Evolutionary conservation across 495 filamentous ascomycete genomes (phyloP).

Genomic region (Talaromyces nanjingensis): DNA sequence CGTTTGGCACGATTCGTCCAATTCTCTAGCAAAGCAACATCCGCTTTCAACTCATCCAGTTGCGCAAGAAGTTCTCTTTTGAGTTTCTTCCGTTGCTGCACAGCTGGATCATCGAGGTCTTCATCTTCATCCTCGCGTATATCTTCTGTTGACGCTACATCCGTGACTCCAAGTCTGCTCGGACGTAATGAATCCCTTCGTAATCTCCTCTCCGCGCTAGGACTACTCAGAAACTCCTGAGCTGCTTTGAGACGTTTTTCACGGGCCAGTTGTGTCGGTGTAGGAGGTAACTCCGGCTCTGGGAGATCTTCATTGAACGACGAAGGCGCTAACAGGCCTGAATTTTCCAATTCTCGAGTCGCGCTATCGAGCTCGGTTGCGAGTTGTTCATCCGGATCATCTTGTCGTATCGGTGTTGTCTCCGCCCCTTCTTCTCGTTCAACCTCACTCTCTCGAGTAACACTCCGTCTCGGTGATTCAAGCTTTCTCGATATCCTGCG

Average conservation of each 20-base stretch:
- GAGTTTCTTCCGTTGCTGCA: slow-evolving; percentile 24
- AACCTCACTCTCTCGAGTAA: neutral
- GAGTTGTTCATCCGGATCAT: slow-evolving; percentile 36
- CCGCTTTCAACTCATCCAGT: slow-evolving; percentile 25
- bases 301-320: slow-evolving; percentile 33
- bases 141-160: neutral
- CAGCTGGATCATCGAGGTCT: slow-evolving; percentile 9
- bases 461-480: slow-evolving; percentile 19
- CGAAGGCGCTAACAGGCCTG: slow-evolving; percentile 17
- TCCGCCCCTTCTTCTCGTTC: slow-evolving; percentile 2
- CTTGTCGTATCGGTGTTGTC: neutral
- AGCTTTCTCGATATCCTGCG: slow-evolving; percentile 34
- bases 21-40: slow-evolving; percentile 30
- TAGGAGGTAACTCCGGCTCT: slow-evolving; percentile 67
- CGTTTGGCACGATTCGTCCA: slow-evolving; percentile 22
- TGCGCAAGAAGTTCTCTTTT: slow-evolving; percentile 26
- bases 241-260: slow-evolving; percentile 34
- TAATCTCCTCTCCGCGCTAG: slow-evolving; percentile 18
- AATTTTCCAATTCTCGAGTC: slow-evolving; percentile 19
- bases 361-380: slow-evolving; percentile 31
- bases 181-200: slow-evolving; percentile 6
- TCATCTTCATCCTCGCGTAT: neutral
- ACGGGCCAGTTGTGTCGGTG: slow-evolving; percentile 54
- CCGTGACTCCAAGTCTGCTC: neutral
- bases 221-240: slow-evolving; percentile 33